Base-by-base conservation (phyloP, 805 yeast species). In the Kuraishia piskuri region DNA sequence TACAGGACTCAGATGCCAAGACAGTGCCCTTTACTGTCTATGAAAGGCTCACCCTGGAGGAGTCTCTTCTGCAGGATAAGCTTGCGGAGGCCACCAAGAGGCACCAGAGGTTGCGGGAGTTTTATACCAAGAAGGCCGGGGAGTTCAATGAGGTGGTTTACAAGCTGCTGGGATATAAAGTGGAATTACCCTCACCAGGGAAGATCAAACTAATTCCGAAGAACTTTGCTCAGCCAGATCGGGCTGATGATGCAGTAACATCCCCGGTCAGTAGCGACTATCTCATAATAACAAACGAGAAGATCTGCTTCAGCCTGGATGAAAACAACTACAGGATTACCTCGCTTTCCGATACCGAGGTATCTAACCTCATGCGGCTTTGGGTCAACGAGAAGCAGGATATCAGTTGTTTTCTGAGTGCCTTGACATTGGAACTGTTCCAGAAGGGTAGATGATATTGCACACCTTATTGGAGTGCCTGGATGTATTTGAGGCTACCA, bases 341-440 rank as follows among this genome's bases (percentile, higher is more conserved):
- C 12, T 47, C 26, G 4, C 40, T 49, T 6, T 25, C 47, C 17
- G 24, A 17, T 17, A 23, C 20, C 2, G 52, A 47, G 8, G 51
- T 56, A 5, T 78, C 79, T 55, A 76, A 79, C 49, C 71, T 88
- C 54, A 75, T 86, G 17, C 68, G 76, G 9, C 77, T 78, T 54
- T 88, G 94, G 90, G 79, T 87, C 2, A 72, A 74, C 46, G 86
- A 86, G 46, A 79, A 82, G 57, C 78, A 77, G 25, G 89, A 87
- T 58, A 79, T 88, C 17, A 87, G 94, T 0, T 86, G 95, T 57
- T 85, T 90, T 58, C 69, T 90, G 53, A 83, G 91, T 54, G 89
- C 91, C 1, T 68, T 90, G 56, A 87, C 82, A 47, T 69, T 90
- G 52, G 84, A 80, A 62, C 65, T 89, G 17, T 84, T 79, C 68